Evolutionary conservation across 2,329 filamentous ascomycete genomes (phyloP).

Genomic region (Trichoderma harzianum): DNA sequence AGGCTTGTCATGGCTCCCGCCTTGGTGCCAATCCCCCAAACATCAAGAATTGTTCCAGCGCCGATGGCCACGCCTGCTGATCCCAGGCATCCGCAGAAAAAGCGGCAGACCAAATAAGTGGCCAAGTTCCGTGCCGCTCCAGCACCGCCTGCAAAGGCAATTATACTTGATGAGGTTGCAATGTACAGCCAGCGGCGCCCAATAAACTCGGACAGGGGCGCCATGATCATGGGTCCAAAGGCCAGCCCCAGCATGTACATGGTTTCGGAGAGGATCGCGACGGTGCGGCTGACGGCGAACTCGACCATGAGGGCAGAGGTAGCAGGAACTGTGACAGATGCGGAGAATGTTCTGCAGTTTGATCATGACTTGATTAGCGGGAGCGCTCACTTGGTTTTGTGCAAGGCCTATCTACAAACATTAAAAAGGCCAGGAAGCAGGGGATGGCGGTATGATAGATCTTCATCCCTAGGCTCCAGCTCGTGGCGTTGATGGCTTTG

Average conservation of each 20-base stretch:
- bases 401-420: neutral
- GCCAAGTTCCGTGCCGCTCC: neutral
- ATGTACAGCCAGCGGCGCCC: neutral
- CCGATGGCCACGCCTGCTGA: neutral
- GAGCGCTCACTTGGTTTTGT: neutral
- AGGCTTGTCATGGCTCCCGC: neutral
- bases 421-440: neutral
- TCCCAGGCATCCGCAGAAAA: neutral
- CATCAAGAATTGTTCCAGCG: neutral
- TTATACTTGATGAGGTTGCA: neutral
- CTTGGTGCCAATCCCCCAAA: neutral
- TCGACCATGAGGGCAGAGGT: neutral
- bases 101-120: neutral
- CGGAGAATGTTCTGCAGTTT: neutral
- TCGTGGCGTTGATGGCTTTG: neutral
- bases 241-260: neutral
- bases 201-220: neutral
- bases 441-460: neutral
- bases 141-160: neutral
- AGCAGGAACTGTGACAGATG: neutral
- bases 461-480: neutral
- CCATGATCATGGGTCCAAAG: neutral
- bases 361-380: neutral
- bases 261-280: neutral
- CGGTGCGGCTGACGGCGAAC: neutral